A percentile compares a stretch with the other conserved stretches of the same genome.
phyloP scores from a whole-genome alignment of 2,329 filamentous ascomycete genomes.

The Tympanopsis confertula region DNA sequence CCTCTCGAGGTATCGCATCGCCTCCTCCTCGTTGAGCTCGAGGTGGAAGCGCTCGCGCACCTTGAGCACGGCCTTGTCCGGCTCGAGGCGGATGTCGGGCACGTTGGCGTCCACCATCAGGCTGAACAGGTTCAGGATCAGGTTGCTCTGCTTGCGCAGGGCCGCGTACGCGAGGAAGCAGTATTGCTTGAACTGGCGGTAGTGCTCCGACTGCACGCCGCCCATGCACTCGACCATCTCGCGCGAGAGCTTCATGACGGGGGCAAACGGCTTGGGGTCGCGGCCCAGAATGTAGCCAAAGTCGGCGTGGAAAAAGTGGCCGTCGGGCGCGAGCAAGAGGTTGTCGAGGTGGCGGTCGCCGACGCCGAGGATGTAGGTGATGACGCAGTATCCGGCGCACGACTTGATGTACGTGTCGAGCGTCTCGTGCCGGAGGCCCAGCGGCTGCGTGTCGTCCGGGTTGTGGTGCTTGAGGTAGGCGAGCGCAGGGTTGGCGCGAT shows the following conservation, averaged over 20 bases:
- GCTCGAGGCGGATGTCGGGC: slow-evolving; percentile 82
- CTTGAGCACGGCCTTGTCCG: slow-evolving; percentile 87
- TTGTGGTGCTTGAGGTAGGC: slow-evolving; percentile 83
- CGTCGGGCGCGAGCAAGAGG: slow-evolving; percentile 76
- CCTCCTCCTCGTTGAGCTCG: slow-evolving; percentile 84
- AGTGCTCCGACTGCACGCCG: slow-evolving; percentile 68
- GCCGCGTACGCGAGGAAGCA: slow-evolving; percentile 92
- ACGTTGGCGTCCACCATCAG: slow-evolving; percentile 98
- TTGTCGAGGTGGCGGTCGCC: slow-evolving; percentile 95
- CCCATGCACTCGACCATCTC: slow-evolving; percentile 99
- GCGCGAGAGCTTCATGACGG: slow-evolving; percentile 89
- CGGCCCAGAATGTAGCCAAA: slow-evolving; percentile 96
- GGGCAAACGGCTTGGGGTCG: slow-evolving; percentile 93
- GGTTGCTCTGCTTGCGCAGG: slow-evolving; percentile 74
- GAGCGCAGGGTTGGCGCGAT: slow-evolving; percentile 62
- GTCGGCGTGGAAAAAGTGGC: slow-evolving; percentile 95
- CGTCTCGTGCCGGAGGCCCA: slow-evolving; percentile 81
- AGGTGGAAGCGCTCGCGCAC: slow-evolving; percentile 90
- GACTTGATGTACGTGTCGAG: slow-evolving; percentile 94
- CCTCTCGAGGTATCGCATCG: slow-evolving; percentile 74
- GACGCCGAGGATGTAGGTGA: slow-evolving; percentile 96
- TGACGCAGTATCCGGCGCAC: slow-evolving; percentile 94
- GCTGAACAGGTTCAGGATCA: slow-evolving; percentile 90
- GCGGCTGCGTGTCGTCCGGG: slow-evolving; percentile 67
- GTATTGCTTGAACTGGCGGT: slow-evolving; percentile 84